phyloP scores from a whole-genome alignment of 164 flowering plant genomes.

The Berberis thunbergii region DNA sequence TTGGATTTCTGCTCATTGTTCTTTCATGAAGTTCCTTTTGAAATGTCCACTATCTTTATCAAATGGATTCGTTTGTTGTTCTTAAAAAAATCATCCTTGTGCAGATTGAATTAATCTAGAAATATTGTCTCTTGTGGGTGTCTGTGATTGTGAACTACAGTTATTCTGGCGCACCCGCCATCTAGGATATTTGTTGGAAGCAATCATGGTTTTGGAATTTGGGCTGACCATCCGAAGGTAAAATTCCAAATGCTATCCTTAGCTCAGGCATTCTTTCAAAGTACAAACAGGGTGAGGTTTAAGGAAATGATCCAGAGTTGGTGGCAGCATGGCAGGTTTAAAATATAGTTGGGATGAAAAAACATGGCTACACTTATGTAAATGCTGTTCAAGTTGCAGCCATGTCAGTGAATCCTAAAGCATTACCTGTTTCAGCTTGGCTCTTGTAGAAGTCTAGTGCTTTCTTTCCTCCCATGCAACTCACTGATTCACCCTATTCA shows the following conservation, averaged over 20 bases:
- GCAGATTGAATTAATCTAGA: background rate
- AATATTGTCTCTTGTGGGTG: background rate
- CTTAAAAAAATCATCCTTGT: background rate
- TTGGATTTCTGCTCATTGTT: background rate
- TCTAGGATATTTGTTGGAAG: slow-evolving; percentile 72
- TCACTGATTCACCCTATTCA: too few species aligned
- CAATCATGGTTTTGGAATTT: slow-evolving; percentile 79
- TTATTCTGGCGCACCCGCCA: slow-evolving; percentile 71
- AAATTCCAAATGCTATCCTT: slow-evolving; percentile 1
- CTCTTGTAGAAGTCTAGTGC: too few species aligned
- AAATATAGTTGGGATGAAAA: too few species aligned
- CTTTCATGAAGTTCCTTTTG: too few species aligned
- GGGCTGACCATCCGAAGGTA: slow-evolving; percentile 77
- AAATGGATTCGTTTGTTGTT: background rate
- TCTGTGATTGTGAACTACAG: slow-evolving; percentile 27
- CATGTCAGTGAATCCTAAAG: too few species aligned
- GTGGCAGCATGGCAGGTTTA: too few species aligned
- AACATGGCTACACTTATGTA: background rate
- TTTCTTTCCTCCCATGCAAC: too few species aligned
- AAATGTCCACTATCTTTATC: too few species aligned
- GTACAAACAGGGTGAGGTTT: background rate
- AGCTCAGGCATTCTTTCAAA: background rate
- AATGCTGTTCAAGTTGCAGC: background rate
- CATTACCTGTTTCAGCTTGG: too few species aligned
- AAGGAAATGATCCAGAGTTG: too few species aligned